Conservation (phyloP, 2,329 filamentous ascomycete genomes). For the Sarocladiaceae sp. region DNA sequence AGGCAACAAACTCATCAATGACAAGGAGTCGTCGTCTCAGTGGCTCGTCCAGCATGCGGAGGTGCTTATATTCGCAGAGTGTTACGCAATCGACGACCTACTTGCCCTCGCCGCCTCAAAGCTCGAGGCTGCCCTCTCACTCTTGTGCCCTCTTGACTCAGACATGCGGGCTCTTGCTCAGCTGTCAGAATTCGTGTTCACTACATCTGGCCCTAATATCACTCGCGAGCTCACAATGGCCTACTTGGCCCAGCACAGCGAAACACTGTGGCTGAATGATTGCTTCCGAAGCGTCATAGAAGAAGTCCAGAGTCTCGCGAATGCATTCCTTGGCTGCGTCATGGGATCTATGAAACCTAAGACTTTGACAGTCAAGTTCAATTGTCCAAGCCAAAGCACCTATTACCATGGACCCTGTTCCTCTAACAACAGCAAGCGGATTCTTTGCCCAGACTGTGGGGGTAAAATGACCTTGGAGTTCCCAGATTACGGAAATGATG, state of each 20-base stretch:
- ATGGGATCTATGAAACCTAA: not conserved
- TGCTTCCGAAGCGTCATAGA: not conserved
- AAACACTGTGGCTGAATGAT: not conserved
- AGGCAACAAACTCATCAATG: not conserved
- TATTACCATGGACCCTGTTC: too few species aligned
- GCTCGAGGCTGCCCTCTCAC: not conserved
- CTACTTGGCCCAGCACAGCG: not conserved
- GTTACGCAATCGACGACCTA: not conserved
- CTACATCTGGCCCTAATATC: not conserved
- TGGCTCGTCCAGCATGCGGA: constrained; percentile 1
- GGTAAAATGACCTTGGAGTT: too few species aligned
- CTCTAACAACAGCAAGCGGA: too few species aligned
- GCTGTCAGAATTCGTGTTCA: not conserved
- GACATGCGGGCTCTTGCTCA: not conserved
- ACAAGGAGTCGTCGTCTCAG: not conserved
- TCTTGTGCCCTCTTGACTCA: not conserved
- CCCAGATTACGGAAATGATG: too few species aligned
- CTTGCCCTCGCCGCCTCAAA: not conserved
- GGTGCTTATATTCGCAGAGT: not conserved
- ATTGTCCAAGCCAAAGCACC: too few species aligned
- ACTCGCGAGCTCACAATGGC: not conserved
- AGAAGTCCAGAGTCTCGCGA: not conserved
- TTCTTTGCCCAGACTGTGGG: too few species aligned
- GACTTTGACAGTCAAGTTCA: too few species aligned
- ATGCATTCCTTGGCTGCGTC: not conserved